Evolutionary conservation across 225 moss, liverwort and hornwort species (phyloP), one percentile per base, ranked within the genome.

Genomic region (Sphagnum tenellum): DNA sequence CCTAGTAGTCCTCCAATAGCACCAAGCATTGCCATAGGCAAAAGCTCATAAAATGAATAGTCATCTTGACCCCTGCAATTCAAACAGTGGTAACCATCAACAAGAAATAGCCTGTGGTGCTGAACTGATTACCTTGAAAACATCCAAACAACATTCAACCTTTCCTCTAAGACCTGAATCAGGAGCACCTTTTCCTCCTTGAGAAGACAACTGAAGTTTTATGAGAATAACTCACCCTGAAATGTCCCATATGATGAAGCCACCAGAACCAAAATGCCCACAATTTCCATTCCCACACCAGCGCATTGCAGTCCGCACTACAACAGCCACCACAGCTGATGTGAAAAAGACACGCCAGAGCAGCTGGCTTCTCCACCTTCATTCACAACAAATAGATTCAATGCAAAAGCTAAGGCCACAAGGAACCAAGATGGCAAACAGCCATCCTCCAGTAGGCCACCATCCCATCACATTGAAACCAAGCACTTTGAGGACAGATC

Each of bases 331-430:
- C 71, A 98, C 96, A 50, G 96, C 96, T 74, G 96, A 89, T 3
- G 96, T 98, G 73, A 98, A 98, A 69, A 98, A 98, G 63, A 98
- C 96, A 59, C 96, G 85, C 96, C 96, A 98, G 58, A 98, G 70
- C 64, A 98, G 90, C 76, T 98, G 96, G 81, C 96, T 98, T 78
- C 90, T 98, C 96, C 96, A 98, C 96, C 96, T 96, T 48, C 60
- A 63, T n/a, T 52, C 57, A 29, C 29, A 29, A 29, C 29, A 29
- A 29, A 29, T 29, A 29, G 29, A 29, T 29, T 29, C 29, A 29
- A 29, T 29, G 29, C 29, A 29, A 29, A 29, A 29, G 29, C 29
- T 29, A 29, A 29, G 29, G 0, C 29, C 29, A 29, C 29, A 29
- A 29, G 29, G 0, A 29, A 29, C 29, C 29, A 29, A 29, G 29